These are phyloP conservation scores for Xylaria sp. DNA, from an alignment of 2,329 filamentous ascomycete genomes.

Conservation along the genomic window DNA sequence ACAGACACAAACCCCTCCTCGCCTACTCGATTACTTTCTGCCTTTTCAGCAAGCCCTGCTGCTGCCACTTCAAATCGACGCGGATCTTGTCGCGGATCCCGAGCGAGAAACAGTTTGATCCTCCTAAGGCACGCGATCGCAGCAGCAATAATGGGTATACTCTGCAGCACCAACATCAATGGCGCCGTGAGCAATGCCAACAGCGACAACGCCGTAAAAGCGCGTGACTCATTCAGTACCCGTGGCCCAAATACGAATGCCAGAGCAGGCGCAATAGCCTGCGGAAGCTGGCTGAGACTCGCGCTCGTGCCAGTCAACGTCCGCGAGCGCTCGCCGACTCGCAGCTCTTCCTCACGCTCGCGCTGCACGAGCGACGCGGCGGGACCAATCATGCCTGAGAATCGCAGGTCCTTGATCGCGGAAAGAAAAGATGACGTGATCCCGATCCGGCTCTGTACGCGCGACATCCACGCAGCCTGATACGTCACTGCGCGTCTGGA, in stretches of 20 bases:
- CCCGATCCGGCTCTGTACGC: neutral
- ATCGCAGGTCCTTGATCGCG: neutral
- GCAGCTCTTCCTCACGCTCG: neutral
- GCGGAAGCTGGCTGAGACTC: constrained; percentile 8
- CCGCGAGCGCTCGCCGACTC: neutral
- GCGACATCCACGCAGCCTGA: neutral
- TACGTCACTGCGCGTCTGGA: neutral
- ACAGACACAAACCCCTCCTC: constrained; percentile 3
- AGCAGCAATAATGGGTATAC: neutral
- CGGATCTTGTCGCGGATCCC: neutral
- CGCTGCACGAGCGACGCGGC: neutral
- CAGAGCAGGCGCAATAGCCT: constrained; percentile 6
- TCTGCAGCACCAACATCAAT: constrained; percentile 7
- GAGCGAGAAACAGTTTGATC: neutral
- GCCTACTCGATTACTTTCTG: neutral
- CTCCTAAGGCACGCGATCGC: neutral
- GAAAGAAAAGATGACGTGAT: neutral
- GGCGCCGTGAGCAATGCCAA: constrained; percentile 19
- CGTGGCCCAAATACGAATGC: constrained; percentile 19
- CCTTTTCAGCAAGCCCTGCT: neutral
- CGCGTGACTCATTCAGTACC: constrained; percentile 10
- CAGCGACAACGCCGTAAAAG: constrained; percentile 15
- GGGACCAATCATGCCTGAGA: neutral
- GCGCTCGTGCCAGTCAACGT: neutral
- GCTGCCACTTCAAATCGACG: neutral